Evolutionary conservation across 495 filamentous ascomycete species (phyloP).

Genomic region (Xylaria telfairii): DNA sequence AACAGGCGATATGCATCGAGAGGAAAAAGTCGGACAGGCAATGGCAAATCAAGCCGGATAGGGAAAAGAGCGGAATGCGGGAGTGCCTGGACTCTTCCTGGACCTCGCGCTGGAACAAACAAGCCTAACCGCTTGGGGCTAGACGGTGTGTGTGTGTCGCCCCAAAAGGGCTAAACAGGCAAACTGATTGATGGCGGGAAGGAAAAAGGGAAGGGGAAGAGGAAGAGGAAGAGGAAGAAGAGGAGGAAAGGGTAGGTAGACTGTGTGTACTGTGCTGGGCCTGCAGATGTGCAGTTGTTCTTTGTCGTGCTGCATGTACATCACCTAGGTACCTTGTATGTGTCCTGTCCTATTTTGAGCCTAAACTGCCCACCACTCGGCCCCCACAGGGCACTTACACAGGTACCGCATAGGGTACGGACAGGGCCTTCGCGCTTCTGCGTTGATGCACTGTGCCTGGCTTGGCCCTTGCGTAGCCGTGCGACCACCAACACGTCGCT

Average conservation of each 20-base stretch:
- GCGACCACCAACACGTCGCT: neutral
- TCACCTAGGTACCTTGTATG: too few relatives aligned
- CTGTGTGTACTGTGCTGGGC: neutral
- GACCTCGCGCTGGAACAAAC: neutral
- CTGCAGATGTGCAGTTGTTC: constrained; percentile 13
- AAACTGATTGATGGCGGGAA: constrained; percentile 3
- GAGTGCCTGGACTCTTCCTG: neutral
- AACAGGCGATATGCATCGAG: constrained; percentile 12
- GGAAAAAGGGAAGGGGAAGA: too few relatives aligned
- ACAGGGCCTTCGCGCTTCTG: neutral
- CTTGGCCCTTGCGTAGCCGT: neutral
- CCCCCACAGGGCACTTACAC: neutral
- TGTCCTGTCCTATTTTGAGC: neutral
- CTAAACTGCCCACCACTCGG: constrained; percentile 15
- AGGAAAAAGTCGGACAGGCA: constrained; percentile 11
- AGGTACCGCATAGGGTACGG: too few relatives aligned
- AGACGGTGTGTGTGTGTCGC: neutral
- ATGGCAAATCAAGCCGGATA: constrained; percentile 4
- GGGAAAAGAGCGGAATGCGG: constrained; percentile 18
- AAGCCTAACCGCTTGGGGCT: constrained; percentile 8
- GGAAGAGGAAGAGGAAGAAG: too few relatives aligned
- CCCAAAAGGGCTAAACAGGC: neutral
- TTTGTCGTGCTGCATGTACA: constrained; percentile 15
- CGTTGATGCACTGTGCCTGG: constrained; percentile 20
- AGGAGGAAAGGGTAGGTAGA: too few relatives aligned